These are phyloP conservation scores for Cryptococcus sp. DNA, from an alignment of 1,284 basidiomycete species.

Conservation along the genomic window DNA sequence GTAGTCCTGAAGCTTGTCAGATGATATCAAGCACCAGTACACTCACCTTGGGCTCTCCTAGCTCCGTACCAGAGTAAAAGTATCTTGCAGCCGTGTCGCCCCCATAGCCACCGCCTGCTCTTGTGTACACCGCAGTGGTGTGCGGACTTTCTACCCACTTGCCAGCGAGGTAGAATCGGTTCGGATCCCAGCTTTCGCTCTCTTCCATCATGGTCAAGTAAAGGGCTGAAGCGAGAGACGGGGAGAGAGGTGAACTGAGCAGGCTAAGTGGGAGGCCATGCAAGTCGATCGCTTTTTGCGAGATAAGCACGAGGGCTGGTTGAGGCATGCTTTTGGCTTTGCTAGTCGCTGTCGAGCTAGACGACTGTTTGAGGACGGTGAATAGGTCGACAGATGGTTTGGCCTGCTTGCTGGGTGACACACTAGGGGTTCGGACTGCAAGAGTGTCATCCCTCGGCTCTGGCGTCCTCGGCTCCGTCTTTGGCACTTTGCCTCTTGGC, in stretches of 20 bases:
- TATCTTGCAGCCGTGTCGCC: constrained; percentile 20
- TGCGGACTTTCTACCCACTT: constrained; percentile 62
- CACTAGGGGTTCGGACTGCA: no score
- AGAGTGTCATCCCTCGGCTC: no score
- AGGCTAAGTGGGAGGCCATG: constrained; percentile 50
- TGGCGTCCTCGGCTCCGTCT: background rate
- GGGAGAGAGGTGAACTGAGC: constrained; percentile 62
- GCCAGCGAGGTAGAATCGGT: constrained; percentile 47
- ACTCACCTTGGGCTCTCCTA: constrained; percentile 19
- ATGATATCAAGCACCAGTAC: background rate
- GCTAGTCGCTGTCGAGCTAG: background rate
- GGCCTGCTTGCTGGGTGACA: background rate
- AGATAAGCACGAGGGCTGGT: constrained; percentile 37
- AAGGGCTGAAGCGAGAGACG: constrained; percentile 62
- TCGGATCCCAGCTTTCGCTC: constrained; percentile 37
- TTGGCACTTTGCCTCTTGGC: constrained; percentile 6
- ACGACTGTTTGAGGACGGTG: constrained; percentile 6
- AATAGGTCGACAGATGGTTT: constrained; percentile 34
- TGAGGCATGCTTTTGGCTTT: constrained; percentile 25
- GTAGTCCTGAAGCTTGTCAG: constrained; percentile 56
- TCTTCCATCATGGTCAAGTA: constrained; percentile 58
- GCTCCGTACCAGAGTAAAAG: constrained; percentile 34
- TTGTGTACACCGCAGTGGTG: constrained; percentile 51
- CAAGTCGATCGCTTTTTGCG: constrained; percentile 60
- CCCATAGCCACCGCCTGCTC: constrained; percentile 17